A percentile compares a stretch with the other conserved stretches of the same genome.
These are phyloP conservation scores for Kurtzmaniella quercitrusa DNA, from an alignment of 1,139 yeast genomes.

Conservation along the genomic window DNA sequence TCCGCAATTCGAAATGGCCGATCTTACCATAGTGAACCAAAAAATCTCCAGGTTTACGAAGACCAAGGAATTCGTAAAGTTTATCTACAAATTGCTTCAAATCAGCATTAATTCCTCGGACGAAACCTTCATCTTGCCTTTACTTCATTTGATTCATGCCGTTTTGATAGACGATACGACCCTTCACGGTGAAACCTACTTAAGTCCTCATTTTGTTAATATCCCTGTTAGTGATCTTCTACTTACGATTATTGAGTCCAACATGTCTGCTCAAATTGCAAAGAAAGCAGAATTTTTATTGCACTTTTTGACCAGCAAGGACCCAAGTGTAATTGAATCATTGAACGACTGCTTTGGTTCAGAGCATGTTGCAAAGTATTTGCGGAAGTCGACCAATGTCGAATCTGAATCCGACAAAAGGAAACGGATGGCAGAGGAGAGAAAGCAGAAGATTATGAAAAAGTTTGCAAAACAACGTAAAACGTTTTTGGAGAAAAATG, in stretches of 20 bases:
- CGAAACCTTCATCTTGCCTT: conserved; percentile 51
- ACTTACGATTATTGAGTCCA: conserved; percentile 46
- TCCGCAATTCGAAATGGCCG: conserved; percentile 29
- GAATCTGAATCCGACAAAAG: conserved; percentile 43
- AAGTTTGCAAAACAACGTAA: conserved; percentile 42
- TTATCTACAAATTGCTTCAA: conserved; percentile 53
- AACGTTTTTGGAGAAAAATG: conserved; percentile 31
- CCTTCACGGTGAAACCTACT: conserved; percentile 31
- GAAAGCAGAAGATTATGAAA: conserved; percentile 37
- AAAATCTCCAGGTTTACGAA: conserved; percentile 51
- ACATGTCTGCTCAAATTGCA: conserved; percentile 45
- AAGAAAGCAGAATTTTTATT: conserved; percentile 56
- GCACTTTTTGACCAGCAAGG: conserved; percentile 45
- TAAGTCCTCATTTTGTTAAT: conserved; percentile 44
- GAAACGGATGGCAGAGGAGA: conserved; percentile 35
- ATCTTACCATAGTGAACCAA: conserved; percentile 34
- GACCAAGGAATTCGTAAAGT: conserved; percentile 49
- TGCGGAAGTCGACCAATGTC: conserved; percentile 19
- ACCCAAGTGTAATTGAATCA: conserved; percentile 45
- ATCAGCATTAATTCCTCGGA: conserved; percentile 48
- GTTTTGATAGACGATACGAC: conserved; percentile 52
- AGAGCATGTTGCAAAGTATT: conserved; percentile 43
- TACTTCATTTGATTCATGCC: conserved; percentile 68
- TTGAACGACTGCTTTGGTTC: conserved; percentile 57
- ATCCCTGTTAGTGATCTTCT: conserved; percentile 57